A percentile compares a stretch with the other conserved stretches of the same genome.
Conservation (phyloP, 192 early-diverging fungal species). For the Umbelopsis sp. region DNA sequence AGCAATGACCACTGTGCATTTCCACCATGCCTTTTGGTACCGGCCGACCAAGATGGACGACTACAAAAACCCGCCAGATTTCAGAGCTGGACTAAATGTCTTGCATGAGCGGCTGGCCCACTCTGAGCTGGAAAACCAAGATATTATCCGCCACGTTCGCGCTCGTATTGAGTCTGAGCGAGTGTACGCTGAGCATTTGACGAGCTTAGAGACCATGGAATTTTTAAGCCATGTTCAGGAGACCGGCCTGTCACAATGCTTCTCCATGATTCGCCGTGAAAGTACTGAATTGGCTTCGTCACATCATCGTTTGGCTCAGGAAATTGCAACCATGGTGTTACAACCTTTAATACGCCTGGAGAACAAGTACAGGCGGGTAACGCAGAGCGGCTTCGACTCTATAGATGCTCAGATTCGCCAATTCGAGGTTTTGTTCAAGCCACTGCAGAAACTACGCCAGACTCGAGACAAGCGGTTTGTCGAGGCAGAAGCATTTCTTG, state of each 20-base stretch:
- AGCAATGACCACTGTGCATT: slow-evolving; percentile 21
- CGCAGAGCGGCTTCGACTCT: background rate
- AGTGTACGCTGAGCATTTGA: slow-evolving; percentile 34
- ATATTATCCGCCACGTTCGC: slow-evolving; percentile 48
- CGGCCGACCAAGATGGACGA: slow-evolving; percentile 24
- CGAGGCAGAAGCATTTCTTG: background rate
- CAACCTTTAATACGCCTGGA: slow-evolving; percentile 24
- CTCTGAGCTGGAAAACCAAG: slow-evolving; percentile 53
- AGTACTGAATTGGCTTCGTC: slow-evolving; percentile 47
- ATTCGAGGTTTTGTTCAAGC: slow-evolving; percentile 2
- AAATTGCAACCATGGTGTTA: slow-evolving; percentile 40
- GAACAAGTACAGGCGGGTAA: slow-evolving; percentile 22
- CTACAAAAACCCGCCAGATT: slow-evolving; percentile 34
- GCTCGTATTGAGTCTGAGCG: slow-evolving; percentile 48
- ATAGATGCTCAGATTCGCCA: slow-evolving; percentile 22
- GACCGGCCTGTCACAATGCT: slow-evolving; percentile 49
- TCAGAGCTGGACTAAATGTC: slow-evolving; percentile 44
- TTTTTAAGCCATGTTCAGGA: slow-evolving; percentile 47
- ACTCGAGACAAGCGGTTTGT: background rate
- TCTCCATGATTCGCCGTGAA: slow-evolving; percentile 51
- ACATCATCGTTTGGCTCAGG: slow-evolving; percentile 45
- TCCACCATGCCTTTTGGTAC: slow-evolving; percentile 33
- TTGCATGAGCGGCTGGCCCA: slow-evolving; percentile 56
- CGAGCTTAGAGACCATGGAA: slow-evolving; percentile 23
- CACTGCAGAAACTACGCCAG: slow-evolving; percentile 3